These are phyloP conservation scores for Colletotrichum sp. DNA, from an alignment of 2,329 filamentous ascomycete species.

Conservation along the genomic window DNA sequence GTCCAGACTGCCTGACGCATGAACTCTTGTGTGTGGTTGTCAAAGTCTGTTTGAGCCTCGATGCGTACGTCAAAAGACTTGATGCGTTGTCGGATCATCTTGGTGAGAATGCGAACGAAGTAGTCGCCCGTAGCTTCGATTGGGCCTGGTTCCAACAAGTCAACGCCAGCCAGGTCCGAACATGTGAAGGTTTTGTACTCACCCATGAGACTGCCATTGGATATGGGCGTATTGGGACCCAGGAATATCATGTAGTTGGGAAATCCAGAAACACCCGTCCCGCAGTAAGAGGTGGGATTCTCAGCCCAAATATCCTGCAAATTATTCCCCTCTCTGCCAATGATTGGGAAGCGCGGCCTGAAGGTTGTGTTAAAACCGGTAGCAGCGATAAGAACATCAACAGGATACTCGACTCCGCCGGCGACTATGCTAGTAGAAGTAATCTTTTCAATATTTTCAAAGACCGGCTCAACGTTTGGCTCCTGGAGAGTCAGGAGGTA, in stretches of 20 bases:
- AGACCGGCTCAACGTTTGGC: neutral
- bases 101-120: neutral
- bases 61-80: neutral
- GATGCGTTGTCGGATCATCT: neutral
- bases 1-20: neutral
- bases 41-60: neutral
- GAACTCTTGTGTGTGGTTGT: neutral
- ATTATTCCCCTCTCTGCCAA: rapidly evolving
- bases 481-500: neutral
- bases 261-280: neutral
- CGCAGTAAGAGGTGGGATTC: neutral
- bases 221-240: neutral
- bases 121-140: neutral
- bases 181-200: no score
- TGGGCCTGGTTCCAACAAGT: neutral
- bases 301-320: neutral
- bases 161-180: neutral
- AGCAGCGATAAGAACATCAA: neutral
- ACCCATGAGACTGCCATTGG: neutral
- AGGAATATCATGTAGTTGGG: neutral
- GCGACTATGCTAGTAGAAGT: neutral
- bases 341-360: neutral
- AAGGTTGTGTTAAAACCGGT: neutral
- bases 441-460: neutral
- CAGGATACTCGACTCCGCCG: neutral